These are phyloP conservation scores for Phytophthora pseudosyringae DNA, from an alignment of 352 stramenopile species.

Conservation along the genomic window DNA sequence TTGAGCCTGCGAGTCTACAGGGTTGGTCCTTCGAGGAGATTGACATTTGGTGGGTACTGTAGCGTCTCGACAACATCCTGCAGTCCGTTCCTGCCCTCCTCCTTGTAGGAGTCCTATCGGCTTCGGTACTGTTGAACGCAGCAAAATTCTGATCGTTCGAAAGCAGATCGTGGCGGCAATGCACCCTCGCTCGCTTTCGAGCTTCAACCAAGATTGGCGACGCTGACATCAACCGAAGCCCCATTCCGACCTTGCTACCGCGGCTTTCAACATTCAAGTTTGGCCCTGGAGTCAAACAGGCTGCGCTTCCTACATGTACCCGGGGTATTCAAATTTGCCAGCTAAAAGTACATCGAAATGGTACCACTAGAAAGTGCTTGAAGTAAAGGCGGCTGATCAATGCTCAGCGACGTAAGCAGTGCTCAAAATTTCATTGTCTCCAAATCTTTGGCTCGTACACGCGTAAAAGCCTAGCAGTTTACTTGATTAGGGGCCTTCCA, in stretches of 20 bases:
- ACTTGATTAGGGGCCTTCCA: background rate
- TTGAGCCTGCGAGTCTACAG: background rate
- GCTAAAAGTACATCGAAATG: too few relatives aligned
- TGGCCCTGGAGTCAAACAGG: too few relatives aligned
- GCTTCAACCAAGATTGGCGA: background rate
- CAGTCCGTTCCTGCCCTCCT: background rate
- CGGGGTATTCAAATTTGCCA: too few relatives aligned
- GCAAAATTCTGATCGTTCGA: slow-evolving; percentile 6
- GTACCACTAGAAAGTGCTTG: background rate
- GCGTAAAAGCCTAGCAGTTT: background rate
- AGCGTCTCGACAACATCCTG: background rate
- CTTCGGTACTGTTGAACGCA: background rate
- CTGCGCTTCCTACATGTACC: background rate
- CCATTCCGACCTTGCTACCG: background rate
- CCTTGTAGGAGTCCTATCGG: too few relatives aligned
- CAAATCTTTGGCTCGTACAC: background rate
- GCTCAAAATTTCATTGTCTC: background rate
- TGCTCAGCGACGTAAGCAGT: background rate
- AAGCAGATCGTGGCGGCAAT: slow-evolving; percentile 1
- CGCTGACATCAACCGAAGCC: background rate
- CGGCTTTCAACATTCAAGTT: background rate
- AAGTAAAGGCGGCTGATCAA: slow-evolving; percentile 7
- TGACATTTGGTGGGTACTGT: too few relatives aligned
- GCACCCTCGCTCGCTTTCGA: background rate
- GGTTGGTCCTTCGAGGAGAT: too few relatives aligned